Evolutionary conservation across 164 flowering plant genomes (phyloP), one percentile per base, ranked within the genome.

Genomic region (Santalum album): DNA sequence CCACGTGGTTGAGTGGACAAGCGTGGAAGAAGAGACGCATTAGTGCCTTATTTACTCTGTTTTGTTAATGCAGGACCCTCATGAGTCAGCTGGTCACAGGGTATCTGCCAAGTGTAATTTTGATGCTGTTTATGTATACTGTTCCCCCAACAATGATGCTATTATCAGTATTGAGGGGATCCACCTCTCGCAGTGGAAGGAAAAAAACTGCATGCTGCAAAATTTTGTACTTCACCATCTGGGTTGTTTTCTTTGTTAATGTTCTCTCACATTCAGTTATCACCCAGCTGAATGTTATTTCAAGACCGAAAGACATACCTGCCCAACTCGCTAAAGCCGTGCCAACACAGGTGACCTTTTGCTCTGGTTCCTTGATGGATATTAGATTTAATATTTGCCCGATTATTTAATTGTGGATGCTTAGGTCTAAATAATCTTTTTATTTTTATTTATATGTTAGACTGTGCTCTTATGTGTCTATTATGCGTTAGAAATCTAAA

Each of bases 171-270:
- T 38, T 85, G 27, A 95, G 89, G 79, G 99, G 99, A 16, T 58
- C 75, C 36, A 69, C 78, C 36, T 87, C 97, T 52, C 91, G 78
- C 25, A 82, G 96, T 73, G 81, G 77, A 52, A 79, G 96, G 81
- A 89, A 89, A 75, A 82, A 55, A 63, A 87, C 91, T 63, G 86
- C 99, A 61, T 82, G 95, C 76, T 63, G 63, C 59, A 92, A 89
- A 71, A 78, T 89, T 15, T 38, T 89, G 59, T 80, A 69, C 69
- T 92, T 92, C 73, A 73, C 79, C 22, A 83, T 92, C 44, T 92
- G 96, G 99, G 88, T 89, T 54, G 87, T 92, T 12, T 92, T 89
- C 78, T 87, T 92, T 72, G 91, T 80, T 51, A 89, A 89, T 67
- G 78, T 89, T 56, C 62, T 86, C 18, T 78, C 96, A 1, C 96